A percentile compares a stretch with the other conserved stretches of the same genome.
Evolutionary conservation across 1,139 yeast genomes (phyloP).

Genomic region (Debaryomycetaceae sp.): DNA sequence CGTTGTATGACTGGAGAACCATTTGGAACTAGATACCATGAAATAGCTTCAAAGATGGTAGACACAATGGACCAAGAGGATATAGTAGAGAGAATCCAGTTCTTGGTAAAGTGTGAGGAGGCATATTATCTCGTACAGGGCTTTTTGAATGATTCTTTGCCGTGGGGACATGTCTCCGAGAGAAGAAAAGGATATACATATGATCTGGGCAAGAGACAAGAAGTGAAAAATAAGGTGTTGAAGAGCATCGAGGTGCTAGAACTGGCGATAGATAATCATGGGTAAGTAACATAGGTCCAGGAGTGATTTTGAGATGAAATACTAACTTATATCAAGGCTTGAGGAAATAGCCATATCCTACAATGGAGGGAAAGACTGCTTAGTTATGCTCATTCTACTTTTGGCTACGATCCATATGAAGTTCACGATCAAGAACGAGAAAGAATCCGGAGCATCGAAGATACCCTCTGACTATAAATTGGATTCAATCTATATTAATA

Average conservation of each 20-base stretch:
- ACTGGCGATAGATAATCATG: slow-evolving; percentile 28
- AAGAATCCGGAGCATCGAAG: slow-evolving; percentile 6
- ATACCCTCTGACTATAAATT: slow-evolving; percentile 34
- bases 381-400: slow-evolving; percentile 71
- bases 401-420: slow-evolving; percentile 54
- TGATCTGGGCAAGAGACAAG: slow-evolving; percentile 19
- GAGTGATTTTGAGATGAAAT: not conserved
- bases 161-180: slow-evolving; percentile 23
- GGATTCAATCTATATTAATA: slow-evolving; percentile 66
- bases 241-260: slow-evolving; percentile 30
- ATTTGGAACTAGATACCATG: not conserved
- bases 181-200: slow-evolving; percentile 18
- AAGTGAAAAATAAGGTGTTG: slow-evolving; percentile 29
- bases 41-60: not conserved
- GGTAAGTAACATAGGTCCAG: slow-evolving; percentile 19
- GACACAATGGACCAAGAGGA: not conserved
- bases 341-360: slow-evolving; percentile 70
- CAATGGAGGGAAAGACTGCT: slow-evolving; percentile 90
- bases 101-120: slow-evolving; percentile 27
- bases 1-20: not conserved
- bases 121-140: slow-evolving; percentile 30
- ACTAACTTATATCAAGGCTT: slow-evolving; percentile 25
- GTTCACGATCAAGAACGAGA: slow-evolving; percentile 7
- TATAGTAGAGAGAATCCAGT: slow-evolving; percentile 5
- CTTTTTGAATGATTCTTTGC: slow-evolving; percentile 28